These are phyloP conservation scores for Moniliella sp. DNA, from an alignment of 1,284 basidiomycete genomes.

Conservation along the genomic window DNA sequence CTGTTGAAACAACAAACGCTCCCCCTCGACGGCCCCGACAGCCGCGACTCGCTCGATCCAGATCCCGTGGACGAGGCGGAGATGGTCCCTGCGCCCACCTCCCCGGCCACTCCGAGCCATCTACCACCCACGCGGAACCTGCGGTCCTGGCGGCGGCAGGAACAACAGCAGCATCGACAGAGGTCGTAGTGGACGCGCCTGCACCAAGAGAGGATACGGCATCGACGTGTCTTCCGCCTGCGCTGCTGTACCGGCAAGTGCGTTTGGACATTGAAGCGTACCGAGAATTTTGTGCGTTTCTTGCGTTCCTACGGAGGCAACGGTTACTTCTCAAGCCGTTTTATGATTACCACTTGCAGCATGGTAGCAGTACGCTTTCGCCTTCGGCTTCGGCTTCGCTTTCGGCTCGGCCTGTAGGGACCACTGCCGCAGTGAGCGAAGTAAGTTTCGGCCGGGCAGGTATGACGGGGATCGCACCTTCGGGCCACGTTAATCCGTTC, in stretches of 20 bases:
- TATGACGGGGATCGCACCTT: neutral
- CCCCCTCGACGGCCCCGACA: slow-evolving; percentile 2
- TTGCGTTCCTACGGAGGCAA: slow-evolving; percentile 55
- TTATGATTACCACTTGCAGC: slow-evolving; percentile 10
- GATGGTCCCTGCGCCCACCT: too few relatives aligned
- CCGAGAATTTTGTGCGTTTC: slow-evolving; percentile 61
- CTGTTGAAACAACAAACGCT: slow-evolving; percentile 32
- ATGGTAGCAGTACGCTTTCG: neutral
- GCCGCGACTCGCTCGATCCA: slow-evolving; percentile 4
- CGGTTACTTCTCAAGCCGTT: slow-evolving; percentile 36
- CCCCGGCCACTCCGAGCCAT: too few relatives aligned
- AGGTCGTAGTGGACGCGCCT: too few relatives aligned
- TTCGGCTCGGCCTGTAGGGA: neutral
- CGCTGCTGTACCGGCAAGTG: slow-evolving; percentile 3
- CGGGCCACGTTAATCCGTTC: slow-evolving; percentile 8
- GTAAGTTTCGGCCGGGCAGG: neutral
- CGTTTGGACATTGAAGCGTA: slow-evolving; percentile 44
- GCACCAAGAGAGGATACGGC: neutral
- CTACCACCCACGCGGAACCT: too few relatives aligned
- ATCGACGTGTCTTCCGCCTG: neutral
- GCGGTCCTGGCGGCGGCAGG: too few relatives aligned
- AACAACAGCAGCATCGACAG: too few relatives aligned
- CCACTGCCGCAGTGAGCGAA: neutral
- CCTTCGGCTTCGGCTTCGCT: neutral
- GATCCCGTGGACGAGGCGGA: slow-evolving; percentile 4